Evolutionary conservation across 1,139 yeast species (phyloP).

Genomic region (Pichia terricola): DNA sequence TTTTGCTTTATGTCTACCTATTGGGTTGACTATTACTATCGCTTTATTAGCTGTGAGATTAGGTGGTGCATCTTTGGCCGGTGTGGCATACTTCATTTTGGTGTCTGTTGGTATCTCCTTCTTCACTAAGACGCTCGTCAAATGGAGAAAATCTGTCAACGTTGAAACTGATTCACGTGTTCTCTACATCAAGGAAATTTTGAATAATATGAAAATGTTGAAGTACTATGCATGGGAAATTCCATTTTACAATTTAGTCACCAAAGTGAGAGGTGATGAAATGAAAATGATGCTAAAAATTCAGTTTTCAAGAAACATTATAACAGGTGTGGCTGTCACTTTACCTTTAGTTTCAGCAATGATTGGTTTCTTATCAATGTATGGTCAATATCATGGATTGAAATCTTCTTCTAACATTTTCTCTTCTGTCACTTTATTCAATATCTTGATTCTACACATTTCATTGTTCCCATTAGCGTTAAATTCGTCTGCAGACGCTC

Average conservation of each 20-base stretch:
- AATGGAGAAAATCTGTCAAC: constrained; percentile 31
- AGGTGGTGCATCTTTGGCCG: constrained; percentile 53
- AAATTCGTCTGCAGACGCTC: constrained; percentile 46
- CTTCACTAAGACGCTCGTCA: constrained; percentile 29
- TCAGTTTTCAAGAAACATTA: constrained; percentile 36
- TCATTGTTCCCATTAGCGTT: constrained; percentile 45
- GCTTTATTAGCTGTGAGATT: constrained; percentile 59
- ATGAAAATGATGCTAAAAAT: constrained; percentile 35
- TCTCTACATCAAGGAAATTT: constrained; percentile 35
- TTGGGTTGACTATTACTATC: constrained; percentile 49
- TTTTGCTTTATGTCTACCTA: constrained; percentile 51
- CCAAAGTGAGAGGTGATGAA: constrained; percentile 32
- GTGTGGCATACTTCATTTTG: constrained; percentile 27
- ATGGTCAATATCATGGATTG: constrained; percentile 25
- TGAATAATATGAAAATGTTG: constrained; percentile 38
- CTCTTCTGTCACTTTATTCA: constrained; percentile 42
- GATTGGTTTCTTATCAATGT: constrained; percentile 41
- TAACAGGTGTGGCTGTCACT: constrained; percentile 37
- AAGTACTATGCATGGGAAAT: constrained; percentile 49
- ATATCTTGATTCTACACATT: constrained; percentile 42
- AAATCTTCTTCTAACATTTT: constrained; percentile 34
- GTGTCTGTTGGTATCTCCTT: constrained; percentile 18
- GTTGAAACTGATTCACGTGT: constrained; percentile 38
- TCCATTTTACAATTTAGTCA: constrained; percentile 33
- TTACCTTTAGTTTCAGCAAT: constrained; percentile 38